Evolutionary conservation across 176 grass and related monocot species (phyloP), one percentile per base, ranked within the genome.

Genomic region (Bonia amplexicaulis): DNA sequence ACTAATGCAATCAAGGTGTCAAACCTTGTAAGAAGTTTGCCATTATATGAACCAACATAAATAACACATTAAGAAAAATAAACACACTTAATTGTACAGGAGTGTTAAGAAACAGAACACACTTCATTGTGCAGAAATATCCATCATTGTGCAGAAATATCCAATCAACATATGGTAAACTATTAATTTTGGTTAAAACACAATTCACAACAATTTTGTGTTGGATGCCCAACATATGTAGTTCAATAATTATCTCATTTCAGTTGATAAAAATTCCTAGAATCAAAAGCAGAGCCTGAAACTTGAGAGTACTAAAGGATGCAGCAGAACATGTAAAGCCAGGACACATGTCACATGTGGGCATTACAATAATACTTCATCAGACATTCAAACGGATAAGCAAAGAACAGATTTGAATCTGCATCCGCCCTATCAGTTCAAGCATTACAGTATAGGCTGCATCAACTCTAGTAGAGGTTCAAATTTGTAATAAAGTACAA

Each of bases 261-360:
- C 66, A 45, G 19, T 55, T 80, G 12, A 51, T 55, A 75, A 20
- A 73, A 53, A 15, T 12, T 77, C 35, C 1, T 26, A 54, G 23
- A 85, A 77, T 37, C 35, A 84, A 71, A 51, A 73, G n/a, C 22
- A 44, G 73, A 74, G 5, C 40, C 9, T 47, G 14, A 66, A 42
- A 65, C 37, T 80, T 74, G 59, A 80, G 27, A 74, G 12, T 73
- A 59, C 14, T 66, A 73, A 1, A 52, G 25, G 67, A 78, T 84
- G 74, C 37, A 55, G 31, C 44, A 73, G 41, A 80, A 66, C 27
- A 82, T 88, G 22, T 17, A 74, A 73, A 35, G 9, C 14, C 49
- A 54, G 25, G 6, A 70, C 0, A 45, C 20, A 65, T 53, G 27
- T 33, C 3, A 45, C 6, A 39, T 57, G 52, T 69, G 25, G 16